Evolutionary conservation across 2,329 filamentous ascomycete species (phyloP).

Genomic region (Cytospora chrysosperma): DNA sequence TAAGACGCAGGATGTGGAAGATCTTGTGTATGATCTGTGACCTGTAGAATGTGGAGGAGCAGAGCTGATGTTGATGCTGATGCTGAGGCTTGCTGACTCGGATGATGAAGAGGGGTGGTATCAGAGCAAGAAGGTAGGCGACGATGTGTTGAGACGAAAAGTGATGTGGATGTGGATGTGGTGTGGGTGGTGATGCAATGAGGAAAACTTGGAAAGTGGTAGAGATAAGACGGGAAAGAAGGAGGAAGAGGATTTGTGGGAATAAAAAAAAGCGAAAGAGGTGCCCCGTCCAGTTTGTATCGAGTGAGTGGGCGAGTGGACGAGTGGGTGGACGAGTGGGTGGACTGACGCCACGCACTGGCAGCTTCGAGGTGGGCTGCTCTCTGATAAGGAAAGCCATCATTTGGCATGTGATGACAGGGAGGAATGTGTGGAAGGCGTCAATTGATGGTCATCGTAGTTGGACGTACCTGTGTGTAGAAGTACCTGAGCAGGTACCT

Average conservation of each 20-base stretch:
- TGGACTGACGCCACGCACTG: slow-evolving; percentile 16
- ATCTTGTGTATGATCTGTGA: not conserved
- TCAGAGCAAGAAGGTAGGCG: not conserved
- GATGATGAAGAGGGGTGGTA: not conserved
- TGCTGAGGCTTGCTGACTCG: not conserved
- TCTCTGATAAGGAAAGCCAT: not conserved
- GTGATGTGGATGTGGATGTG: not conserved
- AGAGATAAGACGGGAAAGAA: not conserved
- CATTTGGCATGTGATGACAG: not conserved
- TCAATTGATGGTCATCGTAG: no score
- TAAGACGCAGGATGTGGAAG: not conserved
- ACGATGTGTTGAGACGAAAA: not conserved
- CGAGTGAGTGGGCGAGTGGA: slow-evolving; percentile 10
- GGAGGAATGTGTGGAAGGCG: not conserved
- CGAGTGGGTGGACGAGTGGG: not conserved
- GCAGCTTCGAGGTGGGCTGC: slow-evolving; percentile 5
- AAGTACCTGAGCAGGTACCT: not conserved
- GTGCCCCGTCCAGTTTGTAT: not conserved
- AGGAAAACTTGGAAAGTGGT: not conserved
- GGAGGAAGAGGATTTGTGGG: not conserved
- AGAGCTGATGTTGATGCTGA: not conserved
- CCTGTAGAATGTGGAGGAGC: not conserved
- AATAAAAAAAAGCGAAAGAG: not conserved
- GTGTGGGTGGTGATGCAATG: not conserved
- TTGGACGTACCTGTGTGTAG: no score